Percentiles rank a stretch among this genome's conserved stretches.
Evolutionary conservation across 2,329 filamentous ascomycete genomes (phyloP).

Genomic region (Epichloe sp.): DNA sequence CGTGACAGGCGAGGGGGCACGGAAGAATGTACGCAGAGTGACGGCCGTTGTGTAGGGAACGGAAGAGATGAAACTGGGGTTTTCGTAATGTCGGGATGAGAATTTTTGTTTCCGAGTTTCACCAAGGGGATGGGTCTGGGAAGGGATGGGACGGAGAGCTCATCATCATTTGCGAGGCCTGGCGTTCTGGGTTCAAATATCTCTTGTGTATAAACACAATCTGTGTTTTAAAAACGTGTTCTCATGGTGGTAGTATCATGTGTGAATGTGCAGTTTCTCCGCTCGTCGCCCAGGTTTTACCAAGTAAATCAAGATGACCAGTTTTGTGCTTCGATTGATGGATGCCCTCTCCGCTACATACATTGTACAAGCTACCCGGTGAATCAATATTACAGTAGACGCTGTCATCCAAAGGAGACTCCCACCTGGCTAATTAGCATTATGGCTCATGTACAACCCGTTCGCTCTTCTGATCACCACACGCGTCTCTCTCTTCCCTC

Average conservation of each 20-base stretch:
- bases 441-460: too few relatives aligned
- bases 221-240: too few relatives aligned
- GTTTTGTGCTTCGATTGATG: too few relatives aligned
- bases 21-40: conserved; percentile 69
- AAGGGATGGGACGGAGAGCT: not conserved
- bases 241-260: too few relatives aligned
- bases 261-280: too few relatives aligned
- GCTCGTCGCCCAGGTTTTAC: too few relatives aligned
- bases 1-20: conserved; percentile 70
- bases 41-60: conserved; percentile 31
- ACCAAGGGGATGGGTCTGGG: not conserved
- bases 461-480: conserved; percentile 29
- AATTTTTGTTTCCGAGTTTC: not conserved
- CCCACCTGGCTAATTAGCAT: too few relatives aligned
- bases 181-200: not conserved
- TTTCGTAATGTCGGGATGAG: not conserved
- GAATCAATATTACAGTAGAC: not conserved
- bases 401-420: too few relatives aligned
- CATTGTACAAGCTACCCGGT: not conserved
- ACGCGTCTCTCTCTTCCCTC: conserved; percentile 49
- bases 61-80: too few relatives aligned
- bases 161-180: not conserved
- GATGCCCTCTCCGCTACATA: not conserved
- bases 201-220: too few relatives aligned
- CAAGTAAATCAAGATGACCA: too few relatives aligned